These are phyloP conservation scores for Ulota crispa DNA, from an alignment of 225 moss, liverwort and hornwort species.

Conservation along the genomic window DNA sequence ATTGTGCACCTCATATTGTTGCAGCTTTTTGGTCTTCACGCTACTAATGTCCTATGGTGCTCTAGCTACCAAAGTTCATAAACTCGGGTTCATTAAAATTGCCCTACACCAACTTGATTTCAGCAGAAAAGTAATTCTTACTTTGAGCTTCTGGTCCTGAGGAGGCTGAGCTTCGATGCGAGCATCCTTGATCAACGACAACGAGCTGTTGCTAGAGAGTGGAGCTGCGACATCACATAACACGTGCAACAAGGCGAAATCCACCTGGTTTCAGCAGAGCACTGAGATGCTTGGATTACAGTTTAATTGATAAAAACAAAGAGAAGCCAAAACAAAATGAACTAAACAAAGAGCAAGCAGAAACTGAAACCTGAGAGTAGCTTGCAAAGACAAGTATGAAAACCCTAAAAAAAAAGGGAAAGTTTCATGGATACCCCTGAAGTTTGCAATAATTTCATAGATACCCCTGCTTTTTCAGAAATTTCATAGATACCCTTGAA, in stretches of 20 bases:
- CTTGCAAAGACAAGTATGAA: background rate
- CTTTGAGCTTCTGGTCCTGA: constrained; percentile 64
- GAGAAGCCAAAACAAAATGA: background rate
- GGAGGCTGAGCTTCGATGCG: constrained; percentile 67
- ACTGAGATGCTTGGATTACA: background rate
- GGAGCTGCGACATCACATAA: constrained; percentile 39
- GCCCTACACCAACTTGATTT: too few species aligned
- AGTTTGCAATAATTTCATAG: too few species aligned
- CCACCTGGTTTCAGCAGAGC: background rate
- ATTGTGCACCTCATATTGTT: too few species aligned
- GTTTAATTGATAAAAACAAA: background rate
- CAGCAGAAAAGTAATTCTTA: constrained; percentile 35
- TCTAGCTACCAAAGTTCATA: too few species aligned
- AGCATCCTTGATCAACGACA: constrained; percentile 70
- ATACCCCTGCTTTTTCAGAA: too few species aligned
- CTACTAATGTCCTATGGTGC: too few species aligned
- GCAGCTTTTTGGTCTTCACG: too few species aligned
- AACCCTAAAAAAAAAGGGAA: background rate
- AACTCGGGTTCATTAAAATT: too few species aligned
- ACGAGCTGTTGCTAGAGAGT: constrained; percentile 36
- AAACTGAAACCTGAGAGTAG: background rate
- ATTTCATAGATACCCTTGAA: too few species aligned
- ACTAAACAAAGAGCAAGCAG: background rate
- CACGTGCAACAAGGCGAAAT: background rate
- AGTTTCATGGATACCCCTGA: too few species aligned